phyloP scores from a whole-genome alignment of 73 alveolate species.

The Paramecium bursaria region DNA sequence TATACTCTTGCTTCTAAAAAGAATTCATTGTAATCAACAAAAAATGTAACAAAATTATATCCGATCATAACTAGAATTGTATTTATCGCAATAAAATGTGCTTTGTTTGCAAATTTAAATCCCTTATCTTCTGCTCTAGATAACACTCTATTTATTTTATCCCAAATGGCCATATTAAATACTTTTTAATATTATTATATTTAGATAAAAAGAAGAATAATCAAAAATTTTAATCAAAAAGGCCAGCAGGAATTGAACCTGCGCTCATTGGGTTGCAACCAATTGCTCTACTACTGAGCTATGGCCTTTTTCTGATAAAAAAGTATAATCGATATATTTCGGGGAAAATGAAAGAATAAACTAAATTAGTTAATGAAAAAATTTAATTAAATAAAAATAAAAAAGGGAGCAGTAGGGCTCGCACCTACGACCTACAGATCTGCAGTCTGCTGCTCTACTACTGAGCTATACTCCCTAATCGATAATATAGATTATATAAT shows the following conservation, averaged over 20 bases:
- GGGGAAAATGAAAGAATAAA: no score
- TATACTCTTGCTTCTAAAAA: conserved; percentile 70
- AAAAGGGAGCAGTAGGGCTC: conserved; percentile 63
- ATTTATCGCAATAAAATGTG: conserved; percentile 57
- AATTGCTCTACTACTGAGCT: no score
- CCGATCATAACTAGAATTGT: conserved; percentile 40
- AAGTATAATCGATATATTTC: no score
- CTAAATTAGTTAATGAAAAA: no score
- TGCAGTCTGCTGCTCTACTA: conserved; percentile 67
- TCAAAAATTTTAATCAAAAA: no score
- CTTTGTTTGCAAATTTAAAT: conserved; percentile 64
- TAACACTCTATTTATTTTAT: conserved; percentile 62
- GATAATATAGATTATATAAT: no score
- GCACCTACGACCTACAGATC: conserved; percentile 67
- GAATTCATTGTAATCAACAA: conserved; percentile 67
- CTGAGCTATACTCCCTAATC: conserved; percentile 64
- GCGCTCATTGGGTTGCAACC: no score
- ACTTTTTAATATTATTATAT: not conserved
- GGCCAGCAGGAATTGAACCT: no score
- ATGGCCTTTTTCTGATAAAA: no score
- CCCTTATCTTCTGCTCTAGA: conserved; percentile 68
- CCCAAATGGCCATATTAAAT: conserved; percentile 50
- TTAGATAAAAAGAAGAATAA: no score
- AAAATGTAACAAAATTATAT: conserved; percentile 52
- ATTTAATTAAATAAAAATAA: no score